These are phyloP conservation scores for Eutrema heterophyllum DNA, from an alignment of 345 rosid species.

Conservation along the genomic window DNA sequence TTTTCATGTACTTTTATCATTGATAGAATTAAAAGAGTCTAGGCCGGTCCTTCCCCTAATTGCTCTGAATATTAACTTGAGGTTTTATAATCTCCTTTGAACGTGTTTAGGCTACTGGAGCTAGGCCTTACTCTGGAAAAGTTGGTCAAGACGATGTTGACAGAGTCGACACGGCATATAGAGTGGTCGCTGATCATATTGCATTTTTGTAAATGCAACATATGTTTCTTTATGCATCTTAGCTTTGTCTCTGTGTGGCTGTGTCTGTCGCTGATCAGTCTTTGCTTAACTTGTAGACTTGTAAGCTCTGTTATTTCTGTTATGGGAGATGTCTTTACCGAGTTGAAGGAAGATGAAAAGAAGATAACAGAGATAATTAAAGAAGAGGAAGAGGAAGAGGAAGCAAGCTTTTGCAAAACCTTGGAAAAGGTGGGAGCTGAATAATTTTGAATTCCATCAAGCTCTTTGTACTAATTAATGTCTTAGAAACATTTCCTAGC, in stretches of 20 bases:
- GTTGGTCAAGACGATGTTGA: conserved; percentile 70
- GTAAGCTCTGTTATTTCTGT: conserved; percentile 54
- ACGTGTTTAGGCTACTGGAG: conserved; percentile 56
- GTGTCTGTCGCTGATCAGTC: neutral
- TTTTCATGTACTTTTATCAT: too few relatives aligned
- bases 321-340: conserved; percentile 69
- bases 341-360: conserved; percentile 64
- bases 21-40: too few relatives aligned
- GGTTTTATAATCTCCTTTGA: too few relatives aligned
- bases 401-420: conserved; percentile 77
- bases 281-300: conserved; percentile 40
- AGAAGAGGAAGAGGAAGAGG: too few relatives aligned
- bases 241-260: neutral
- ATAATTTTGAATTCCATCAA: neutral
- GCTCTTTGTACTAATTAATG: neutral
- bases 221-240: neutral
- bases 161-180: conserved; percentile 76
- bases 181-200: conserved; percentile 90
- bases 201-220: neutral
- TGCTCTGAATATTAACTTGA: too few relatives aligned
- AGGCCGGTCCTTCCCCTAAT: too few relatives aligned
- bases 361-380: conserved; percentile 53
- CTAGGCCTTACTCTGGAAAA: conserved; percentile 70
- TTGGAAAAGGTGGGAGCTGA: conserved; percentile 49
- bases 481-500: neutral